Percentiles rank a stretch among this genome's conserved stretches.
Evolutionary conservation across 768 basidiomycete species (phyloP).

Genomic region (Xerocomellus intermedius): DNA sequence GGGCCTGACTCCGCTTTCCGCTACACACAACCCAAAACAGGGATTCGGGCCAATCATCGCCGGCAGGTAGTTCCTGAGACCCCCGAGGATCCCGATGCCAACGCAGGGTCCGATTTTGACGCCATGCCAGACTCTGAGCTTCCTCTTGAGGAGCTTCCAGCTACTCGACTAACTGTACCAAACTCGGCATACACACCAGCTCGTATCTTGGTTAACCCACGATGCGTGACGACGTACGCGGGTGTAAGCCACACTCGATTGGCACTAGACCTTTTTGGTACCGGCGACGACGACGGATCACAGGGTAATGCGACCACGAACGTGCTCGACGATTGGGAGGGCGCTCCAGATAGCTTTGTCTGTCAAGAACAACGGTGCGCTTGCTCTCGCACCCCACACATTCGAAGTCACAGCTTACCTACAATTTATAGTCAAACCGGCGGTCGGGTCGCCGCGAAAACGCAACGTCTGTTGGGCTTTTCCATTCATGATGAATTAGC

Average conservation of each 20-base stretch:
- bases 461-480: slow-evolving; percentile 80
- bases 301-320: slow-evolving; percentile 59
- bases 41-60: slow-evolving; percentile 33
- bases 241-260: slow-evolving; percentile 96
- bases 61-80: slow-evolving; percentile 25
- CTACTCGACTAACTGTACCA: slow-evolving; percentile 61
- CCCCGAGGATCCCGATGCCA: slow-evolving; percentile 65
- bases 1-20: slow-evolving; percentile 17
- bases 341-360: slow-evolving; percentile 95
- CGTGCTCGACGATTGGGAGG: slow-evolving; percentile 91
- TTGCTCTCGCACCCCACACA: not conserved
- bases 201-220: slow-evolving; percentile 90
- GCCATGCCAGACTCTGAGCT: slow-evolving; percentile 72
- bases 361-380: slow-evolving; percentile 90
- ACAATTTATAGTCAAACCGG: slow-evolving; percentile 64
- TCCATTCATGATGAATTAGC: slow-evolving; percentile 74
- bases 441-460: slow-evolving; percentile 86
- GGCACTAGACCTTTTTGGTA: slow-evolving; percentile 90
- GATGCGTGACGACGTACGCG: slow-evolving; percentile 97
- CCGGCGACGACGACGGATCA: slow-evolving; percentile 59
- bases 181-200: slow-evolving; percentile 88
- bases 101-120: slow-evolving; percentile 85
- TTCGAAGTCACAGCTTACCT: not conserved
- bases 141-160: slow-evolving; percentile 26
- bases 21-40: slow-evolving; percentile 7